Conservation (phyloP, 345 rosid species). For the Gossypium mustelinum region DNA sequence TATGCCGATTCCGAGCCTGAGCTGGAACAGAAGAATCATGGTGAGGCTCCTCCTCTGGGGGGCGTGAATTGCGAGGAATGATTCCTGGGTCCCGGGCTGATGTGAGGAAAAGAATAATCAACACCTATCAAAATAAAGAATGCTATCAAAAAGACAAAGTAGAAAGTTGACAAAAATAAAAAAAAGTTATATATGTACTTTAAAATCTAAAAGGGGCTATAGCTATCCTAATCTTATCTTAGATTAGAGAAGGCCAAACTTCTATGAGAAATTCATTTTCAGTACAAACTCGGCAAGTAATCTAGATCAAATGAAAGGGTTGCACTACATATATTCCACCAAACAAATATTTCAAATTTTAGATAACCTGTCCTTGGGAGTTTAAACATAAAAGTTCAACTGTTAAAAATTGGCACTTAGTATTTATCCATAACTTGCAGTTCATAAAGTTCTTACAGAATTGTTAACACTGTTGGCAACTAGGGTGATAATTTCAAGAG, state of each 20-base stretch:
- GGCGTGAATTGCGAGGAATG: conserved; percentile 78
- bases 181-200: neutral
- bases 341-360: neutral
- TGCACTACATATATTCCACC: neutral
- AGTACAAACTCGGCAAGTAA: neutral
- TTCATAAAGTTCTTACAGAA: neutral
- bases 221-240: neutral
- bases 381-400: neutral
- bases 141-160: conserved; percentile 16
- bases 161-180: neutral
- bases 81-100: conserved; percentile 97
- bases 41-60: conserved; percentile 82
- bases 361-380: neutral
- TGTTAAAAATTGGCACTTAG: neutral
- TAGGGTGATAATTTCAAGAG: neutral
- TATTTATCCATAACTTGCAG: neutral
- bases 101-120: conserved; percentile 77
- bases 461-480: neutral
- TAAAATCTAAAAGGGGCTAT: neutral
- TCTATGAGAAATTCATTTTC: neutral
- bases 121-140: conserved; percentile 52
- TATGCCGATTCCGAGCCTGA: conserved; percentile 72
- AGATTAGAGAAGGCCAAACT: neutral
- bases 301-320: neutral
- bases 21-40: conserved; percentile 52